Base-by-base conservation (phyloP, 139 green algal genomes). In the Chara braunii region DNA sequence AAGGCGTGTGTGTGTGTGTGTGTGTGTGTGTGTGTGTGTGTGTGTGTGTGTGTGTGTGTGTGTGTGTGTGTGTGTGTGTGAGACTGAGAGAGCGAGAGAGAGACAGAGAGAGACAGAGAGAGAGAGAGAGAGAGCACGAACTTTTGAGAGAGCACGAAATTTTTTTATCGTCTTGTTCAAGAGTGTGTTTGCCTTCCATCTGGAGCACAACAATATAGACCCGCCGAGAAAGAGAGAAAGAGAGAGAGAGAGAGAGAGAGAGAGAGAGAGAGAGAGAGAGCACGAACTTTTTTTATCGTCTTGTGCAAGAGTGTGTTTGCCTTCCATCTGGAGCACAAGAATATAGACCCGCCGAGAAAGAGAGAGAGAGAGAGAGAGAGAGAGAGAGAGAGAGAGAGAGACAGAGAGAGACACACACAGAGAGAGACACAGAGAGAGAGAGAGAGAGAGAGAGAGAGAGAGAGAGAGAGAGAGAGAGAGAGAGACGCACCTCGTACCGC, bases 401-500 rank as follows among this genome's bases (percentile, higher is more conserved):
- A 40, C 3, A 40, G 22, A 35, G 53, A 35, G 8, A 35, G n/a
- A 45, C 12, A 45, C 4, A 40, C 3, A 14, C 2, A 14, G 56
- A 64, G 42, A 6, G 29, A 2, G 29, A 7, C 36, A 60, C 7
- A 18, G 32, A 37, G 5, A 60, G 55, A 52, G 3, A 2, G 43
- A 24, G 43, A 2, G 43, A 3, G 29, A 14, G 40, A 48, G 14
- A 14, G 18, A 64, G 55, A 40, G 55, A 63, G 36, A 12, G 22
- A 11, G 8, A 14, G 2, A 40, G 55, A 57, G 2, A 35, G 55
- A 22, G 55, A 64, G 40, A 31, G 36, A 40, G 22, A 12, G 55
- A 31, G 55, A 3, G 40, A 7, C 37, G 18, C 37, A 89, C 85
- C 86, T 93, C 84, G 28, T 75, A 75, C 18, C 85, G 65, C 8